Evolutionary conservation across 2,329 filamentous ascomycete species (phyloP).

Genomic region (Xylaria sp.): DNA sequence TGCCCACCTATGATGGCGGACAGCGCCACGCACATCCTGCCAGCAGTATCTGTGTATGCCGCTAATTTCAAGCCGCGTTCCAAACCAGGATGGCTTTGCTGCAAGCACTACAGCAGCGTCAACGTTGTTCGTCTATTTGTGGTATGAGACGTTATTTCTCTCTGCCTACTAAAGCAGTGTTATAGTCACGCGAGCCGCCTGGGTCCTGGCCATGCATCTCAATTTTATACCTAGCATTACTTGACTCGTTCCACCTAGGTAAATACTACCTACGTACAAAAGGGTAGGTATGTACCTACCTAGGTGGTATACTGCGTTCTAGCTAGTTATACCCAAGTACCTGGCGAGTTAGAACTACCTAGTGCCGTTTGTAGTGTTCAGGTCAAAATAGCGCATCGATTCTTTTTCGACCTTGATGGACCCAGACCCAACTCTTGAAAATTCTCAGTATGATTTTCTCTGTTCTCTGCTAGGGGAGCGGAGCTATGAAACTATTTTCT

Average conservation of each 20-base stretch:
- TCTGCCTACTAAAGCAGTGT: background rate
- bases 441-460: conserved; percentile 1
- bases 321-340: background rate
- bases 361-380: conserved; percentile 12
- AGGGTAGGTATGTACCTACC: too few species aligned
- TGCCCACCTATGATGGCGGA: conserved; percentile 24
- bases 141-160: background rate
- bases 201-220: conserved; percentile 13
- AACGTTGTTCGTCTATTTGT: conserved; percentile 6
- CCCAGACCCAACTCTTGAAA: background rate
- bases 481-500: background rate
- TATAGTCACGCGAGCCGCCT: conserved; percentile 20
- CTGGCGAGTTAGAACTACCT: background rate
- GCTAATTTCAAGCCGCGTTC: conserved; percentile 40
- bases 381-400: conserved; percentile 27
- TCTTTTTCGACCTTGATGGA: background rate
- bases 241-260: background rate
- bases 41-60: conserved; percentile 30
- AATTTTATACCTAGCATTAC: conserved; percentile 5
- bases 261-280: too few species aligned
- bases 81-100: conserved; percentile 9
- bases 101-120: conserved; percentile 25
- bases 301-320: too few species aligned
- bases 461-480: background rate
- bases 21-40: conserved; percentile 32